Percentiles rank a stretch among this genome's conserved stretches.
These are phyloP conservation scores for Rhodamnia argentea DNA, from an alignment of 345 rosid species.

Conservation along the genomic window DNA sequence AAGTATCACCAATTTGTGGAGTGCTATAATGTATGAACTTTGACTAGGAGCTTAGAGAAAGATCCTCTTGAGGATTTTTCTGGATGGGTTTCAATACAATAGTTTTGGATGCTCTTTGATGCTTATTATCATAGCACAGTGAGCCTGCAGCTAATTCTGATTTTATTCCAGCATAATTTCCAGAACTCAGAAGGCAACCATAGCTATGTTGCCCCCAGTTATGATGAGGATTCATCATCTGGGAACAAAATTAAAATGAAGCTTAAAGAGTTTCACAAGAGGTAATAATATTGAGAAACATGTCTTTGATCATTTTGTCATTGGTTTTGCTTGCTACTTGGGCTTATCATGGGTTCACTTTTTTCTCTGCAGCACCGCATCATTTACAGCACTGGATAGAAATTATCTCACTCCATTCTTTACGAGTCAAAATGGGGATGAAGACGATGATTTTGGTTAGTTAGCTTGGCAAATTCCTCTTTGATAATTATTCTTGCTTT, in stretches of 20 bases:
- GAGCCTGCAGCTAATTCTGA: background rate
- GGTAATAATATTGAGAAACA: slow-evolving; percentile 25
- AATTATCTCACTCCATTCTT: slow-evolving; percentile 83
- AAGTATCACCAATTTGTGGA: background rate
- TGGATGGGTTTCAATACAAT: background rate
- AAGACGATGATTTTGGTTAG: slow-evolving; percentile 48
- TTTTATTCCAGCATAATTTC: slow-evolving; percentile 1
- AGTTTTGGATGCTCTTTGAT: background rate
- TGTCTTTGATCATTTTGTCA: background rate
- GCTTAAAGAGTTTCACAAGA: slow-evolving; percentile 71
- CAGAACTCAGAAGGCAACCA: slow-evolving; percentile 54
- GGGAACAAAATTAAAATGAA: slow-evolving; percentile 76
- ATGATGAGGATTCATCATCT: slow-evolving; percentile 37
- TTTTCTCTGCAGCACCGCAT: slow-evolving; percentile 45
- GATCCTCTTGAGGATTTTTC: background rate
- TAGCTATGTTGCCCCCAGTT: slow-evolving; percentile 52
- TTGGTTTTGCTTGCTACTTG: background rate
- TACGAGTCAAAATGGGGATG: slow-evolving; percentile 75
- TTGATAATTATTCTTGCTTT: background rate
- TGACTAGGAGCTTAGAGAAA: background rate
- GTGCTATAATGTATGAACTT: background rate
- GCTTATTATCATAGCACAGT: background rate
- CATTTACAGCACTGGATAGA: slow-evolving; percentile 68
- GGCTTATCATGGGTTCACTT: background rate
- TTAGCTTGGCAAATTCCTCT: background rate